Evolutionary conservation across 257 asterid species (phyloP).

Genomic region (Solanum ossicruentum): DNA sequence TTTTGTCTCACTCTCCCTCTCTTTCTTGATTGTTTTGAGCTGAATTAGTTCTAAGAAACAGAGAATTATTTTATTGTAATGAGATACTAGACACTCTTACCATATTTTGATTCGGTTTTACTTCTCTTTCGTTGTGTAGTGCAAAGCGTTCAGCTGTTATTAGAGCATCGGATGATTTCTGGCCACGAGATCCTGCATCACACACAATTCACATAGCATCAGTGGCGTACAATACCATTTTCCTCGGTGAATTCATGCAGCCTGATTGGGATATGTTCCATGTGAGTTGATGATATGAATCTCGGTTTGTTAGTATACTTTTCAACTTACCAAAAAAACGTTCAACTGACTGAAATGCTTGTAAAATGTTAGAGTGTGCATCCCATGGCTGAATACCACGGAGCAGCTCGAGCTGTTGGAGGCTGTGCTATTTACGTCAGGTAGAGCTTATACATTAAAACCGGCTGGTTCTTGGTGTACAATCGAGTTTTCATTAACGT

Average conservation of each 20-base stretch:
- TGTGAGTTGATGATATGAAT: slow-evolving; percentile 27
- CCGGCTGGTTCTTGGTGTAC: neutral
- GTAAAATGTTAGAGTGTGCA: slow-evolving; percentile 43
- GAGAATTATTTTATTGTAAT: neutral
- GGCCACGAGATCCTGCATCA: slow-evolving; percentile 93
- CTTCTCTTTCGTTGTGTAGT: slow-evolving; percentile 17
- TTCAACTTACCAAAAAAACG: neutral
- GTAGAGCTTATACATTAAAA: slow-evolving; percentile 8
- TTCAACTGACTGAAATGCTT: neutral
- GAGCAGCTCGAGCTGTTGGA: slow-evolving; percentile 89
- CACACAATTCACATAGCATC: slow-evolving; percentile 96
- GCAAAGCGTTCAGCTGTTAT: slow-evolving; percentile 63
- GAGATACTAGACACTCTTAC: neutral
- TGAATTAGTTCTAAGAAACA: neutral
- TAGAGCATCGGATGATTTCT: slow-evolving; percentile 85
- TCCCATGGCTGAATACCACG: slow-evolving; percentile 92
- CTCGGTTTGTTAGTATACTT: neutral
- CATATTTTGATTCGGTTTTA: neutral
- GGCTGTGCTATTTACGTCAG: slow-evolving; percentile 91
- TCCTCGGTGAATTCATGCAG: slow-evolving; percentile 93
- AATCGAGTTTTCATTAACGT: neutral
- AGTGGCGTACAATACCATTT: slow-evolving; percentile 79
- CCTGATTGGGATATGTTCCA: slow-evolving; percentile 99
- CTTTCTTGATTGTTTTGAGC: neutral
- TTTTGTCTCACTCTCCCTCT: neutral